phyloP scores from a whole-genome alignment of 2,329 filamentous ascomycete species.

The Colletotrichum plurivorum region DNA sequence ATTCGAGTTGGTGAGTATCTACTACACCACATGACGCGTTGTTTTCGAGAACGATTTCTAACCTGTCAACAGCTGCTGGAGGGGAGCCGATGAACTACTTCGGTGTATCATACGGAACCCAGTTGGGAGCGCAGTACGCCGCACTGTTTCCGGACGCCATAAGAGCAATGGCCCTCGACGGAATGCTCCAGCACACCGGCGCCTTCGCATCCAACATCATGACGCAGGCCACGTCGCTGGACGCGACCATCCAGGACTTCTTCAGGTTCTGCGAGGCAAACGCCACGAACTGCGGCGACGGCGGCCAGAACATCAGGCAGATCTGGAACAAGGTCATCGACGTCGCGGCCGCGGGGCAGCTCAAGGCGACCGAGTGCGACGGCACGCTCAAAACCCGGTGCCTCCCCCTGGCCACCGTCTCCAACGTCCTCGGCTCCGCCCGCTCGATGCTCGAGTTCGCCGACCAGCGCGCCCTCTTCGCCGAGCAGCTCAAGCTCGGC shows the following conservation, averaged over 20 bases:
- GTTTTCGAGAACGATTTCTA: neutral
- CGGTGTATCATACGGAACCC: constrained; percentile 32
- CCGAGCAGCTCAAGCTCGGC: neutral
- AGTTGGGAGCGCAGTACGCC: constrained; percentile 28
- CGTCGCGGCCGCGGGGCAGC: constrained; percentile 16
- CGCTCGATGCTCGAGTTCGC: constrained; percentile 28
- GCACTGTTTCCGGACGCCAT: constrained; percentile 18
- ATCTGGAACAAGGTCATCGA: constrained; percentile 29
- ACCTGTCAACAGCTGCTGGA: constrained; percentile 4
- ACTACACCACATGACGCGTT: accelerated
- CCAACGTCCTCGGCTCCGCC: constrained; percentile 25
- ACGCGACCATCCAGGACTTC: constrained; percentile 34
- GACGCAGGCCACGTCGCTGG: constrained; percentile 35
- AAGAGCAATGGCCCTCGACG: constrained; percentile 34
- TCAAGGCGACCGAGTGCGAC: constrained; percentile 32
- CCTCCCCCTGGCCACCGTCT: constrained; percentile 12
- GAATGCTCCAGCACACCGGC: constrained; percentile 34
- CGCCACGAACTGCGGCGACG: constrained; percentile 15
- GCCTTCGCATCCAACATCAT: constrained; percentile 30
- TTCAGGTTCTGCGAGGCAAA: constrained; percentile 33
- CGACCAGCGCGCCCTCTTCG: neutral
- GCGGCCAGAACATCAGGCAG: constrained; percentile 18
- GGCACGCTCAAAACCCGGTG: constrained; percentile 25
- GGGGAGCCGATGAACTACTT: constrained; percentile 32
- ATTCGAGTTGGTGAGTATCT: constrained; percentile 15